These are phyloP conservation scores for Leccinum obscurum DNA, from an alignment of 768 basidiomycete genomes.

Conservation along the genomic window DNA sequence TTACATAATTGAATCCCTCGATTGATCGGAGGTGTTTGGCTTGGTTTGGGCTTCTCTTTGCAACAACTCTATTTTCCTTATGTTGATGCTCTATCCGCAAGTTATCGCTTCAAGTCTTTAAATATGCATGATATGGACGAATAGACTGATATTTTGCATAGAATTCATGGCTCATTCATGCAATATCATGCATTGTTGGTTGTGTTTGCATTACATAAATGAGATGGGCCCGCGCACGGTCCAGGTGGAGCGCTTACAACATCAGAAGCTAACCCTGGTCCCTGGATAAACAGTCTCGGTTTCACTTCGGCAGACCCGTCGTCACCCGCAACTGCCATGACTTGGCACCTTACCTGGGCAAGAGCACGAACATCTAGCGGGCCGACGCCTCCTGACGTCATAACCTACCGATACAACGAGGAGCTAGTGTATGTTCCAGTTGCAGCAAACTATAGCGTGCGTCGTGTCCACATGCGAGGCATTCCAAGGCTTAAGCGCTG, in stretches of 20 bases:
- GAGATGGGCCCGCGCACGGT: background rate
- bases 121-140: background rate
- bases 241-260: background rate
- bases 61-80: too few relatives aligned
- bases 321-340: background rate
- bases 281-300: background rate
- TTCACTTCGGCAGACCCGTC: background rate
- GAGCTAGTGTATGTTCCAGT: conserved; percentile 54
- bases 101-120: background rate
- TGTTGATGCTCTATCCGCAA: too few relatives aligned
- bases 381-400: conserved; percentile 35
- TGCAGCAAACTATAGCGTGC: conserved; percentile 43
- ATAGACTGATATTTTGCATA: background rate
- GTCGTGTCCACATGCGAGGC: conserved; percentile 8
- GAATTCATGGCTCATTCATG: background rate
- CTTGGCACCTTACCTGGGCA: background rate
- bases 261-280: background rate
- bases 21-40: too few relatives aligned
- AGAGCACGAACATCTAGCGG: background rate
- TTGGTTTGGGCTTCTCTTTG: too few relatives aligned
- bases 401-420: conserved; percentile 48
- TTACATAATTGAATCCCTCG: too few relatives aligned
- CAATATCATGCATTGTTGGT: background rate
- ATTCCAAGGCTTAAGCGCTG: background rate
- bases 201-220: background rate